Base-by-base conservation (phyloP, 140 eudicot genomes). In the Cichorium intybus region DNA sequence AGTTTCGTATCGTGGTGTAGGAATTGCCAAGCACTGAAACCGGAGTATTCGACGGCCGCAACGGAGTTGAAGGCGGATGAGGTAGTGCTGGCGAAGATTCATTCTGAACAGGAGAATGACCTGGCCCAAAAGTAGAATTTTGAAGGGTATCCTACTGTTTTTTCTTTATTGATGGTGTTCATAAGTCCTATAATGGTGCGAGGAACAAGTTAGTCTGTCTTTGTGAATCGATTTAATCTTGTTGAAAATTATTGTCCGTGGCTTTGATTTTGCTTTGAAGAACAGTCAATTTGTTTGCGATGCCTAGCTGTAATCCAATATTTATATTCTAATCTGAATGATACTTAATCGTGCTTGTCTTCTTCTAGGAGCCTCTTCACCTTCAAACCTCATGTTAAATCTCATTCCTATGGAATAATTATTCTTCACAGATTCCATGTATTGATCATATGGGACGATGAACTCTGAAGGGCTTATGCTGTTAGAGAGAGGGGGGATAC, bases 381-480 rank as follows among this genome's bases (percentile, higher is more conserved):
- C 99, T 69, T 94, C 99, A 58, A 94, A 94, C 72, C 96, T 82
- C 99, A 92, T 92, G 78, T 92, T 92, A 48, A 92, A 92, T 64
- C 99, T 77, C 99, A 88, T 92, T 64, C 99, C 99, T 15, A 94
- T 89, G 10, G 99, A 84, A 49, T 94, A 94, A 60, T 72, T 86
- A 72, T 75, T 84, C 84, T 94, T 94, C 23, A 78, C 72, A 47
- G 95, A 94, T 82, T 94, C 99, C 87, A 78, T 86, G 79, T 94
- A 94, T 43, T 84, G 95, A 67, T 89, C 94, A 72, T 46, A 89
- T 10, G 99, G 99, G 60, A 94, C 87, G 47, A 94, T 86, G 54
- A 94, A 94, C 81, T 94, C 97, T 26, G 99, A 82, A 5, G 99
- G 99, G 78, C 99, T 94, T 39, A 96, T 94, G 87, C 99, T 94